These are phyloP conservation scores for Circinella umbellata DNA, from an alignment of 371 early-diverging fungal species.

Conservation along the genomic window DNA sequence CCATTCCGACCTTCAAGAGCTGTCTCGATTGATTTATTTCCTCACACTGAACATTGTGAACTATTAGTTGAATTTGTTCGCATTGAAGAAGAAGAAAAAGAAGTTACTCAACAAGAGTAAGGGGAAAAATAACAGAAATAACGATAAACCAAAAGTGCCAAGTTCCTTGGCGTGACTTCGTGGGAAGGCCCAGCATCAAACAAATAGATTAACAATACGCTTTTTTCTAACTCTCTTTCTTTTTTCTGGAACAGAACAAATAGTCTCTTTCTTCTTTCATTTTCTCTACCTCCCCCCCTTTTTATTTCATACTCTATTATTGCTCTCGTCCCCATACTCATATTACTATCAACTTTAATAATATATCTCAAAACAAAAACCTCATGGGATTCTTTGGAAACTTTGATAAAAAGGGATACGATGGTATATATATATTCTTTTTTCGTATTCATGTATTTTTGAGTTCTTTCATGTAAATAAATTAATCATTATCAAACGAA, in stretches of 20 bases:
- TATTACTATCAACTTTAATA: too few relatives aligned
- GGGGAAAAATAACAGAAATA: too few relatives aligned
- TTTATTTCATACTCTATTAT: neutral
- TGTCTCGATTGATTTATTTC: conserved; percentile 79
- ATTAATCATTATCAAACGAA: too few relatives aligned
- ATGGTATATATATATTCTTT: neutral
- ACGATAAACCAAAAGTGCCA: neutral
- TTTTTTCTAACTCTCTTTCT: conserved; percentile 22
- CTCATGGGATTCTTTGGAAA: conserved; percentile 4
- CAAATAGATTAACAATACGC: neutral
- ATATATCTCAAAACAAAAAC: neutral
- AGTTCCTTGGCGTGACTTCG: conserved; percentile 1
- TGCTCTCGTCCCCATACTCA: neutral
- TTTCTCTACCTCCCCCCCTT: neutral
- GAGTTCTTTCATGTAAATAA: too few relatives aligned
- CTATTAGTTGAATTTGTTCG: conserved; percentile 70
- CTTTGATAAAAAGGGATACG: conserved; percentile 2
- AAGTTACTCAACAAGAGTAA: too few relatives aligned
- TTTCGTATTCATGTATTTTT: too few relatives aligned
- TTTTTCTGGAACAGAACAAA: conserved; percentile 13
- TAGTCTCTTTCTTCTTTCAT: neutral
- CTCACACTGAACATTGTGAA: conserved; percentile 79
- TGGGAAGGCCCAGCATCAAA: neutral
- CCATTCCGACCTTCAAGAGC: conserved; percentile 72
- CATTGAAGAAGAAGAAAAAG: conserved; percentile 6